A percentile compares a stretch with the other conserved stretches of the same genome.
Conservation (phyloP, 176 grass and related monocot genomes). For the Aegilops umbellulata region DNA sequence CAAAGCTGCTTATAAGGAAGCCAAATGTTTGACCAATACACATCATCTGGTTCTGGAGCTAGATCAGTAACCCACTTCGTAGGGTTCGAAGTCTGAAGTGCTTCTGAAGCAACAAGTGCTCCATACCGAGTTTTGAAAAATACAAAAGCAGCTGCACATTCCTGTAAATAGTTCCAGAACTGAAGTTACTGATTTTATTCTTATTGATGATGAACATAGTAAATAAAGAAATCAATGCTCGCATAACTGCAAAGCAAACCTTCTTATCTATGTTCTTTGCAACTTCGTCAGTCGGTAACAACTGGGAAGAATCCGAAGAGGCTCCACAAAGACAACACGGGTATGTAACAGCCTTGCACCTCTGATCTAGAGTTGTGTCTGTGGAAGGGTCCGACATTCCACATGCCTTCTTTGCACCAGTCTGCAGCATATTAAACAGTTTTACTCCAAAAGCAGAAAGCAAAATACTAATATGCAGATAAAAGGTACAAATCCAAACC, state of each 20-base stretch:
- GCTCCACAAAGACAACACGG: slow-evolving; percentile 74
- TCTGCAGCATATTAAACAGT: slow-evolving; percentile 49
- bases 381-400: slow-evolving; percentile 53
- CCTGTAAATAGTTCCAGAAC: slow-evolving; percentile 42
- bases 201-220: neutral
- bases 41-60: slow-evolving; percentile 87
- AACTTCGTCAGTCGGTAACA: slow-evolving; percentile 39
- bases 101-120: slow-evolving; percentile 68
- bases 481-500: neutral
- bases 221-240: slow-evolving; percentile 7
- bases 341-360: slow-evolving; percentile 37
- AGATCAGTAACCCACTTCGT: slow-evolving; percentile 76
- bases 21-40: slow-evolving; percentile 99
- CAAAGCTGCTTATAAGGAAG: slow-evolving; percentile 77
- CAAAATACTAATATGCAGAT: neutral
- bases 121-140: slow-evolving; percentile 97
- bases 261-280: slow-evolving; percentile 41
- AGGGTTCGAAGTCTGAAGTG: slow-evolving; percentile 88
- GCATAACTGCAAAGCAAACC: slow-evolving; percentile 38
- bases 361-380: slow-evolving; percentile 49
- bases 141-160: slow-evolving; percentile 85
- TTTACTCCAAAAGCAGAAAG: slow-evolving; percentile 17
- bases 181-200: neutral
- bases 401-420: slow-evolving; percentile 65
- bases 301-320: slow-evolving; percentile 52